Base-by-base conservation (phyloP, 179 eudicot genomes). In the Kewa caespitosa region DNA sequence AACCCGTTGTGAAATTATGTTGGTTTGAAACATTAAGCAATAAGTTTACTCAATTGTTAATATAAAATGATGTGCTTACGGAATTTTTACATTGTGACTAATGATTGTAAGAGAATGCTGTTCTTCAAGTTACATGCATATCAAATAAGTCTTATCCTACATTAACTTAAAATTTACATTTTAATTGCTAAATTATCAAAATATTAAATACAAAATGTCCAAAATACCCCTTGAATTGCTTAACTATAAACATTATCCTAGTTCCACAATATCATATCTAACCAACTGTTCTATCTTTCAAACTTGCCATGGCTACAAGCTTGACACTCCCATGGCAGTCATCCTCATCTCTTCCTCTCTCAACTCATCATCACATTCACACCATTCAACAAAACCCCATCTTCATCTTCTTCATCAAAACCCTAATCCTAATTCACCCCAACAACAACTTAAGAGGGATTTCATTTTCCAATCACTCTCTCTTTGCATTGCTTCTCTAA, bases 251-350 rank as follows among this genome's bases (percentile, higher is more conserved):
- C 83, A 37, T 76, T 73, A 71, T 66, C 83, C 65, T 67, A 37
- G 48, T 41, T 5, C 28, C 63, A 57, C 76, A 43, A 79, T 82
- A 79, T 85, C 85, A n/a, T n/a, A n/a, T n/a, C n/a, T n/a, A n/a
- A n/a, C n/a, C 74, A 57, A 59, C 25, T 20, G 0, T 22, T 11
- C 23, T 61, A 32, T 38, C 41, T 41, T 20, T 43, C 32, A 7
- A 12, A 34, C 31, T n/a, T 28, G 18, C 72, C 9, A 81, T 81
- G 84, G 84, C 84, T 32, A 34, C 31, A 63, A 23, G 11, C 38
- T 15, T 42, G 32, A 70, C 57, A 66, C 76, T 82, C 57, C 82
- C 85, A 88, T 90, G 91, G 89, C 88, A 74, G 68, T 65, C 78
- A 85, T 85, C 66, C 80, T 81, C 75, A 71, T 87, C 63, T 80